Evolutionary conservation across 768 basidiomycete species (phyloP).

Genomic region (Phaeotremella skinneri): DNA sequence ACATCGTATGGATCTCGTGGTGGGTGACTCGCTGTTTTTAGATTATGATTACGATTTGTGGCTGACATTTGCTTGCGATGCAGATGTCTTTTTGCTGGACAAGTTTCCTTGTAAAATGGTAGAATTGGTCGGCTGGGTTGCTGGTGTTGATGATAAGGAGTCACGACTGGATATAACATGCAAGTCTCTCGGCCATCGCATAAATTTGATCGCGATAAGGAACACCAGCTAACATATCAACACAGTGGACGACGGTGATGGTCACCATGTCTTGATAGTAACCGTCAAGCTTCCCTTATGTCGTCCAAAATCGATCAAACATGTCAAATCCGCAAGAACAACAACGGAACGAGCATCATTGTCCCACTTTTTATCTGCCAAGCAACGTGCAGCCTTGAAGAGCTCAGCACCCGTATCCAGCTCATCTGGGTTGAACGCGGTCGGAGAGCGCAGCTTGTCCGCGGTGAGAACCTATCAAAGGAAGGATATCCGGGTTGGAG

Average conservation of each 20-base stretch:
- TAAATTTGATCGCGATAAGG: not conserved
- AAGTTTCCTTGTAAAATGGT: slow-evolving; percentile 40
- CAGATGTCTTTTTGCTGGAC: slow-evolving; percentile 42
- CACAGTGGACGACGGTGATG: slow-evolving; percentile 46
- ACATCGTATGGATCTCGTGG: not conserved
- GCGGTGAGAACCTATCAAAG: slow-evolving; percentile 21
- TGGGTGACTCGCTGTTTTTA: not conserved
- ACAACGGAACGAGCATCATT: not conserved
- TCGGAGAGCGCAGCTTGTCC: not conserved
- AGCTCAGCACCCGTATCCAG: not conserved
- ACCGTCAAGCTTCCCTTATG: slow-evolving; percentile 20
- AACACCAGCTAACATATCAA: not conserved
- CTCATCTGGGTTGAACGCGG: not conserved
- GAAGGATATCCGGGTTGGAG: slow-evolving; percentile 37
- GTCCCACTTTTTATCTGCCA: slow-evolving; percentile 13
- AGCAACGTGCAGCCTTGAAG: slow-evolving; percentile 21
- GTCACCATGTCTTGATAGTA: slow-evolving; percentile 27
- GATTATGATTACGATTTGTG: not conserved
- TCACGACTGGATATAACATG: slow-evolving; percentile 27
- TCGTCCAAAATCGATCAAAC: no score
- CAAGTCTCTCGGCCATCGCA: slow-evolving; percentile 8
- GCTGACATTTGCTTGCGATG: not conserved
- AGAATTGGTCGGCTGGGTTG: slow-evolving; percentile 43
- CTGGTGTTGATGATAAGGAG: slow-evolving; percentile 41
- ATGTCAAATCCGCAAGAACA: not conserved